phyloP scores from a whole-genome alignment of 2,329 filamentous ascomycete species.

The Cladophialophora carrionii region DNA sequence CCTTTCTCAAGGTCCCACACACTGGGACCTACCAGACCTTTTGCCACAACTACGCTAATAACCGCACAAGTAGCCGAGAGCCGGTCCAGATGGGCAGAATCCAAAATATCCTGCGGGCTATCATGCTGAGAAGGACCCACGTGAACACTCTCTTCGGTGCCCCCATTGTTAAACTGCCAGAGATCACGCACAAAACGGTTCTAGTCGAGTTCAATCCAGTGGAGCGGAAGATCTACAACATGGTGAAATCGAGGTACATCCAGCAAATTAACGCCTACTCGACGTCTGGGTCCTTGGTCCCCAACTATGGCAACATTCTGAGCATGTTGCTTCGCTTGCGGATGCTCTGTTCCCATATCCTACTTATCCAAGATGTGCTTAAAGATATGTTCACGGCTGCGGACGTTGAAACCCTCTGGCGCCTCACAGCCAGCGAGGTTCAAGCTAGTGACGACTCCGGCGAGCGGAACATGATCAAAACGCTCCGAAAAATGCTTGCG shows the following conservation, averaged over 20 bases:
- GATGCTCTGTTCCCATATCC: slow-evolving; percentile 56
- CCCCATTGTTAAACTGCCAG: slow-evolving; percentile 59
- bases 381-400: slow-evolving; percentile 50
- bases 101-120: slow-evolving; percentile 41
- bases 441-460: slow-evolving; percentile 26
- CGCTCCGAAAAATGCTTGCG: slow-evolving; percentile 33
- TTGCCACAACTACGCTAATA: slow-evolving; percentile 38
- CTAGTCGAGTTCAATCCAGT: slow-evolving; percentile 56
- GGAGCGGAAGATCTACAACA: slow-evolving; percentile 59
- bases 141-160: slow-evolving; percentile 56
- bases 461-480: slow-evolving; percentile 42
- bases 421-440: slow-evolving; percentile 40
- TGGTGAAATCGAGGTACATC: slow-evolving; percentile 53
- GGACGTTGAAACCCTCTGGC: slow-evolving; percentile 52
- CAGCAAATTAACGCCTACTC: slow-evolving; percentile 47
- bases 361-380: slow-evolving; percentile 54
- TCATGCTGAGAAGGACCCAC: slow-evolving; percentile 62
- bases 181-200: slow-evolving; percentile 50
- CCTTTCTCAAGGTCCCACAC: slow-evolving; percentile 44
- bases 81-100: slow-evolving; percentile 38
- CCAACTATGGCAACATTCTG: slow-evolving; percentile 48
- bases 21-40: slow-evolving; percentile 40
- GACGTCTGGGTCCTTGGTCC: slow-evolving; percentile 29
- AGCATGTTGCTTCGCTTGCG: slow-evolving; percentile 56
- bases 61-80: slow-evolving; percentile 25